Evolutionary conservation across 1,284 basidiomycete genomes (phyloP).

Genomic region (Volvariella volvacea): DNA sequence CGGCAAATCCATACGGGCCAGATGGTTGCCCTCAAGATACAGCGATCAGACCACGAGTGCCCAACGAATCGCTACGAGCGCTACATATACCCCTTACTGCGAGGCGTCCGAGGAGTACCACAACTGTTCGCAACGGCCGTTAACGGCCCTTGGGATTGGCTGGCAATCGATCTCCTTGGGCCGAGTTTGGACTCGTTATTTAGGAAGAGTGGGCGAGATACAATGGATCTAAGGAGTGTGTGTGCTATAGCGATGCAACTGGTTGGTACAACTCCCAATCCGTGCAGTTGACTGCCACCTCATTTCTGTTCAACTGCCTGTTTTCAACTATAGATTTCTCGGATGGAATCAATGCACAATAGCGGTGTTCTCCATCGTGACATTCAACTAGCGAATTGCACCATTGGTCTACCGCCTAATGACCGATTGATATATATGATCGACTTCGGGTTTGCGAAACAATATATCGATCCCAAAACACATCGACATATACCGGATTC

Average conservation of each 20-base stretch:
- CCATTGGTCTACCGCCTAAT: slow-evolving; percentile 49
- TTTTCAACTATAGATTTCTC: slow-evolving; percentile 41
- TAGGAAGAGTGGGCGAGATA: slow-evolving; percentile 45
- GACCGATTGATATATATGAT: slow-evolving; percentile 70
- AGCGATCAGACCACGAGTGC: slow-evolving; percentile 59
- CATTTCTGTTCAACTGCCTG: slow-evolving; percentile 3
- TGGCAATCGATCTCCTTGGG: slow-evolving; percentile 69
- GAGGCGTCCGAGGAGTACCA: slow-evolving; percentile 70
- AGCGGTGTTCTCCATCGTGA: slow-evolving; percentile 69
- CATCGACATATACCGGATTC: slow-evolving; percentile 62
- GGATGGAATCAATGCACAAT: slow-evolving; percentile 66
- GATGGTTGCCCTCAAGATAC: slow-evolving; percentile 66
- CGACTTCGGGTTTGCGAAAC: slow-evolving; percentile 76
- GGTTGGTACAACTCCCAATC: slow-evolving; percentile 31
- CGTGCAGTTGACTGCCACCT: neutral
- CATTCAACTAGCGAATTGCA: slow-evolving; percentile 71
- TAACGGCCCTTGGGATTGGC: slow-evolving; percentile 59
- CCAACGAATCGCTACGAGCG: slow-evolving; percentile 70
- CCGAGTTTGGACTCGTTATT: slow-evolving; percentile 59
- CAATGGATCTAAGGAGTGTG: slow-evolving; percentile 61
- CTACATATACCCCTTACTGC: slow-evolving; percentile 58
- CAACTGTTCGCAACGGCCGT: slow-evolving; percentile 56
- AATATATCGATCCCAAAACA: slow-evolving; percentile 59
- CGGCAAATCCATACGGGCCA: slow-evolving; percentile 46
- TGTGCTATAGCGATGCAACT: slow-evolving; percentile 70